Percentiles rank a stretch among this genome's conserved stretches.
These are phyloP conservation scores for Penicillium manginii DNA, from an alignment of 495 filamentous ascomycete genomes.

Conservation along the genomic window DNA sequence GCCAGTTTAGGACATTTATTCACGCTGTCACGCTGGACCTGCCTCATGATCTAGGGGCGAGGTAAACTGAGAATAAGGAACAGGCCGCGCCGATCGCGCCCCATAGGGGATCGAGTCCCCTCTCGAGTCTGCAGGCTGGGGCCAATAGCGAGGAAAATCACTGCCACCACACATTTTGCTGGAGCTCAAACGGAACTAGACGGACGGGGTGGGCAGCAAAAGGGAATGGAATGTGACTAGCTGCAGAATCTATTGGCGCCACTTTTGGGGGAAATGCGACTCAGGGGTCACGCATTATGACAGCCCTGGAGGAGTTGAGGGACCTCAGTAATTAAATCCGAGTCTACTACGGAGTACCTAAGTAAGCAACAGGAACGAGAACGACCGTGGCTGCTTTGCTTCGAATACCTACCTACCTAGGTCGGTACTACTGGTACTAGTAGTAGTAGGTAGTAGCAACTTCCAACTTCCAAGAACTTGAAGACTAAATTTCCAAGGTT, in stretches of 20 bases:
- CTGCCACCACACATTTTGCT: slow-evolving; percentile 9
- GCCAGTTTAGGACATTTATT: background rate
- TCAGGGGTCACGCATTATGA: slow-evolving; percentile 24
- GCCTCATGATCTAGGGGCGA: slow-evolving; percentile 26
- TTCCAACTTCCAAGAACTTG: too few species aligned
- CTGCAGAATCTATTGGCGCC: slow-evolving; percentile 27
- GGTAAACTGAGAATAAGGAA: slow-evolving; percentile 16
- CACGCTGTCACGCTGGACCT: slow-evolving; percentile 23
- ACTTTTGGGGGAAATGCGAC: slow-evolving; percentile 23
- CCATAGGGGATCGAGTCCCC: slow-evolving; percentile 21
- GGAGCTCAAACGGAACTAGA: slow-evolving; percentile 18
- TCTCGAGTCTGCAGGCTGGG: slow-evolving; percentile 12
- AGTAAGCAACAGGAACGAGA: too few species aligned
- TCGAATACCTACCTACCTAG: too few species aligned
- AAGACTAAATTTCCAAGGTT: too few species aligned
- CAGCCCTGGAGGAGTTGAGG: background rate
- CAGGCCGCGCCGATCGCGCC: slow-evolving; percentile 27
- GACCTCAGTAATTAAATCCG: background rate
- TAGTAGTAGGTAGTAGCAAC: too few species aligned
- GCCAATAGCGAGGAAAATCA: slow-evolving; percentile 7
- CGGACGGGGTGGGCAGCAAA: slow-evolving; percentile 15
- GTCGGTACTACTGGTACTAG: too few species aligned
- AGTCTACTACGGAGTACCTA: too few species aligned
- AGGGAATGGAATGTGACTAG: slow-evolving; percentile 32
- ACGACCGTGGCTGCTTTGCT: too few species aligned